Evolutionary conservation across 2,329 filamentous ascomycete genomes (phyloP).

Genomic region (Cercospora sp.): DNA sequence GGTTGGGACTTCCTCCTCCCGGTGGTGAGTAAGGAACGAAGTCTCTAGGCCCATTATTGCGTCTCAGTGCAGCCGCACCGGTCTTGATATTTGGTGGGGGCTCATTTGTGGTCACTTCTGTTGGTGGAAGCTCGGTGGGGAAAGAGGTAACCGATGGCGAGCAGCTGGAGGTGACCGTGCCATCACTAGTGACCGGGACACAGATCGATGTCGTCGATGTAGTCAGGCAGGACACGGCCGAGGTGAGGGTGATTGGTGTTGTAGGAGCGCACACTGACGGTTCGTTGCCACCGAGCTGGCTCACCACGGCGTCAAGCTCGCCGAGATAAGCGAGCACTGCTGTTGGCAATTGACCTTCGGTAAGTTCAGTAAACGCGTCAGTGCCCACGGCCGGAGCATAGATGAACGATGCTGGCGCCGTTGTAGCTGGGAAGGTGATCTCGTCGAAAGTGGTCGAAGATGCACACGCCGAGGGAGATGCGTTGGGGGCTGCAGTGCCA

Average conservation of each 20-base stretch:
- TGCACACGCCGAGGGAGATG: background rate
- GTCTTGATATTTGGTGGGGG: too few relatives aligned
- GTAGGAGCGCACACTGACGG: background rate
- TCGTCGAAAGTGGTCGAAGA: too few relatives aligned
- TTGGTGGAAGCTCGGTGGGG: too few relatives aligned
- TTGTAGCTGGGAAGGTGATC: conserved; percentile 1
- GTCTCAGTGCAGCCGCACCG: background rate
- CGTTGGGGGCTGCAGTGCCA: background rate
- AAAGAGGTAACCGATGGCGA: too few relatives aligned
- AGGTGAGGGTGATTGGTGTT: background rate
- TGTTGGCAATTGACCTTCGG: background rate
- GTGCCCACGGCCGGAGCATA: background rate
- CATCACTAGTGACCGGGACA: too few relatives aligned
- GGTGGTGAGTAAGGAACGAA: background rate
- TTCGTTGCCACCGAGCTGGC: background rate
- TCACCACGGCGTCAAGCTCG: background rate
- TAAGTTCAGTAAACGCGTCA: background rate
- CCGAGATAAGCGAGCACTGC: background rate
- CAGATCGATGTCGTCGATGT: too few relatives aligned
- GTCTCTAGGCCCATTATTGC: background rate
- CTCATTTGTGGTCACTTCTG: too few relatives aligned
- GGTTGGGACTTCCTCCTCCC: background rate
- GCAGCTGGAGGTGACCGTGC: too few relatives aligned
- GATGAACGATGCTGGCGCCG: background rate
- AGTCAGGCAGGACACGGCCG: too few relatives aligned